These are phyloP conservation scores for Thermoascus crustaceus DNA, from an alignment of 2,329 filamentous ascomycete species.

Conservation along the genomic window DNA sequence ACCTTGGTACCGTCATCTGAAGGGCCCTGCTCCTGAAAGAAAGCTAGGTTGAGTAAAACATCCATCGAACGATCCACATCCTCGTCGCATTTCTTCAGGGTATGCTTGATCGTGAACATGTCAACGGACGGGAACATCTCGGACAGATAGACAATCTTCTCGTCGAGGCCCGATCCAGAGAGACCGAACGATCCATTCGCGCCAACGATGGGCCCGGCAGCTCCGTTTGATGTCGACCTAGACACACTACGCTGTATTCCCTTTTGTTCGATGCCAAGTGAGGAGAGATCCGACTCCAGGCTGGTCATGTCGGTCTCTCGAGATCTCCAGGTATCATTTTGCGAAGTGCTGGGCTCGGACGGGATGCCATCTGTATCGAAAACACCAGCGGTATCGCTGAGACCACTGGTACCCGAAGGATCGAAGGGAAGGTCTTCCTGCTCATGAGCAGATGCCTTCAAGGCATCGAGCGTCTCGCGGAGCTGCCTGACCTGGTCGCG, in stretches of 20 bases:
- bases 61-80: slow-evolving; percentile 67
- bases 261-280: slow-evolving; percentile 21
- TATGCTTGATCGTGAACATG: slow-evolving; percentile 55
- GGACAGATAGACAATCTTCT: slow-evolving; percentile 56
- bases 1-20: slow-evolving; percentile 38
- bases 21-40: slow-evolving; percentile 60
- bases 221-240: slow-evolving; percentile 11
- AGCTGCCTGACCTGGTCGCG: slow-evolving; percentile 46
- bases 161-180: slow-evolving; percentile 37
- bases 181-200: slow-evolving; percentile 21
- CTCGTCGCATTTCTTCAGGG: slow-evolving; percentile 58
- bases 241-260: slow-evolving; percentile 9
- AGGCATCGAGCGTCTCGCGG: slow-evolving; percentile 51
- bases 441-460: slow-evolving; percentile 66
- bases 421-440: slow-evolving; percentile 61
- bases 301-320: slow-evolving; percentile 44
- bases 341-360: slow-evolving; percentile 22
- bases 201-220: slow-evolving; percentile 18
- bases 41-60: slow-evolving; percentile 69
- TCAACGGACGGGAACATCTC: slow-evolving; percentile 66
- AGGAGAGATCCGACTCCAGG: slow-evolving; percentile 40
- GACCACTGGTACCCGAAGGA: slow-evolving; percentile 59
- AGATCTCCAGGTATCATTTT: slow-evolving; percentile 29
- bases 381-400: slow-evolving; percentile 18
- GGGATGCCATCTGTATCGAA: slow-evolving; percentile 15